Evolutionary conservation across 2,329 filamentous ascomycete genomes (phyloP).

Genomic region (Trichoderma guizhouense): DNA sequence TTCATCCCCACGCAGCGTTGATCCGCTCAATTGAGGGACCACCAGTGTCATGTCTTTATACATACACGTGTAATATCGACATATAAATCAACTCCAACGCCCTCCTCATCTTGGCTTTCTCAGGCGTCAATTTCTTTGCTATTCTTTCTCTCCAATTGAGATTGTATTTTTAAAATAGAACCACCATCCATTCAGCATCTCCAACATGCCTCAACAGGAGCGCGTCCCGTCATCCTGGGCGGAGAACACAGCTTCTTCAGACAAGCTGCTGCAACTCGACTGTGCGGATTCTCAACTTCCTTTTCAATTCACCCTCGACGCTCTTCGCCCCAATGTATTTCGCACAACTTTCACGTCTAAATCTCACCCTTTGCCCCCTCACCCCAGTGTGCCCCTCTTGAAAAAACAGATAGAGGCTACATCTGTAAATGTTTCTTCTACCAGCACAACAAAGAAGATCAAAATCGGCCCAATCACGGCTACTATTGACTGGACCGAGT

Average conservation of each 20-base stretch:
- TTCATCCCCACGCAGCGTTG: not conserved
- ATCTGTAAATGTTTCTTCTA: conserved; percentile 21
- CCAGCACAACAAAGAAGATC: conserved; percentile 40
- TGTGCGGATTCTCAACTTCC: conserved; percentile 30
- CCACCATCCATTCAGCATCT: not conserved
- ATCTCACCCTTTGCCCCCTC: conserved; percentile 61
- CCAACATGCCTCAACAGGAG: conserved; percentile 30
- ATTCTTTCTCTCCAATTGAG: not conserved
- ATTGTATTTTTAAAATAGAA: not conserved
- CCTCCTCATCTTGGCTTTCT: not conserved
- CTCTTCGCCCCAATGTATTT: conserved; percentile 60
- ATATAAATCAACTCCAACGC: not conserved
- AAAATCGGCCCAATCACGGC: conserved; percentile 49
- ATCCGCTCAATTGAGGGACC: not conserved
- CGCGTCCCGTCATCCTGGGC: conserved; percentile 29
- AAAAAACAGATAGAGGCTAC: conserved; percentile 27
- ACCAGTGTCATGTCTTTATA: not conserved
- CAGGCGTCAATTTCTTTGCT: not conserved
- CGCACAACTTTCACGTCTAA: conserved; percentile 63
- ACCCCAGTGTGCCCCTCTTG: conserved; percentile 56
- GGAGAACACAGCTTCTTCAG: conserved; percentile 24
- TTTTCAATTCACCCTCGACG: conserved; percentile 61
- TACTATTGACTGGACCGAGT: conserved; percentile 54
- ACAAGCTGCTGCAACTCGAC: conserved; percentile 24
- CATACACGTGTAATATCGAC: not conserved